Evolutionary conservation across 257 asterid genomes (phyloP).

Genomic region (Solanum dulcamara): DNA sequence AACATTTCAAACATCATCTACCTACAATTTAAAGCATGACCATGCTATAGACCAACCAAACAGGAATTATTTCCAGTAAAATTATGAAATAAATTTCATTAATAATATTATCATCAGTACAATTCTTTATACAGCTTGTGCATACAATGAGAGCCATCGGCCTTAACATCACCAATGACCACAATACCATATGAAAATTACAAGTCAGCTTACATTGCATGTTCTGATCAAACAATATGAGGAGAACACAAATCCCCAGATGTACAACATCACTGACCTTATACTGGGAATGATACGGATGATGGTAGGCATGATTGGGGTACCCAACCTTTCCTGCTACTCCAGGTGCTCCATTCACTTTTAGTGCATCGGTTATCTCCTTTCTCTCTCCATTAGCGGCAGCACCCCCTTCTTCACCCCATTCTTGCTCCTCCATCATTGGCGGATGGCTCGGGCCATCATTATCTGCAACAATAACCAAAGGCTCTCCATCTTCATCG

Average conservation of each 20-base stretch:
- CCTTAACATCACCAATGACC: slow-evolving; percentile 15
- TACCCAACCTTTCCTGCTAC: slow-evolving; percentile 55
- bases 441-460: slow-evolving; percentile 45
- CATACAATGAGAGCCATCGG: slow-evolving; percentile 13
- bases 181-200: slow-evolving; percentile 24
- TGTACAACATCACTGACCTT: slow-evolving; percentile 74
- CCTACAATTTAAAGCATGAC: not conserved
- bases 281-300: slow-evolving; percentile 79
- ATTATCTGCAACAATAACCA: slow-evolving; percentile 68
- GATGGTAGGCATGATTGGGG: slow-evolving; percentile 55
- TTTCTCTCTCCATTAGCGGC: slow-evolving; percentile 66
- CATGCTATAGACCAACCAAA: not conserved
- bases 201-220: slow-evolving; percentile 36
- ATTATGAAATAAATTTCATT: not conserved
- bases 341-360: slow-evolving; percentile 47
- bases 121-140: slow-evolving; percentile 19
- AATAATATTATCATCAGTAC: slow-evolving; percentile 22
- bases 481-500: slow-evolving; percentile 63
- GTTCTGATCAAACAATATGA: slow-evolving; percentile 60
- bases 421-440: slow-evolving; percentile 58
- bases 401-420: slow-evolving; percentile 55
- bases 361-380: slow-evolving; percentile 46
- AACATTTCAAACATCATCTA: not conserved
- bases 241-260: slow-evolving; percentile 25
- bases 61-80: not conserved